Percentiles rank a stretch among this genome's conserved stretches.
Conservation (phyloP, 2,329 filamentous ascomycete genomes). For the Claviceps digitariae region DNA sequence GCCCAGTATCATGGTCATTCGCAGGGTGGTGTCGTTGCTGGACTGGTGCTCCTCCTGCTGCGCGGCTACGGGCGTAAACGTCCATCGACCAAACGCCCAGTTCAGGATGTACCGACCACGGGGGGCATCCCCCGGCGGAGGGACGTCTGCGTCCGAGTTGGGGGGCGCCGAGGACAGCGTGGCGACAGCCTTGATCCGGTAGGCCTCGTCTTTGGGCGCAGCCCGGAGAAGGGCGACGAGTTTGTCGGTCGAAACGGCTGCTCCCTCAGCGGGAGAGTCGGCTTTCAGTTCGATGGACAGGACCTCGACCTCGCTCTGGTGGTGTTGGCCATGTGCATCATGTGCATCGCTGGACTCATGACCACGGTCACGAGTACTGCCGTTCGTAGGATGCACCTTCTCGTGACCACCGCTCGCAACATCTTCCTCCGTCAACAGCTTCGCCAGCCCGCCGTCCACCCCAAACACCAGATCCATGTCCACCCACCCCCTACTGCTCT, state of each 20-base stretch:
- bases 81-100: slow-evolving; percentile 97
- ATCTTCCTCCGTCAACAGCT: slow-evolving; percentile 31
- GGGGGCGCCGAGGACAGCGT: slow-evolving; percentile 31
- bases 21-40: slow-evolving; percentile 40
- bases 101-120: slow-evolving; percentile 70
- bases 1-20: slow-evolving; percentile 65
- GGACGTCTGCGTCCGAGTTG: slow-evolving; percentile 37
- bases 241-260: slow-evolving; percentile 41
- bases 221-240: slow-evolving; percentile 53
- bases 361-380: slow-evolving; percentile 17
- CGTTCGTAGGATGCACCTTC: slow-evolving; percentile 10
- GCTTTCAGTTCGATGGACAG: slow-evolving; percentile 60
- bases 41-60: slow-evolving; percentile 37
- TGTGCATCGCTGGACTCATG: background rate
- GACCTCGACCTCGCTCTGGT: slow-evolving; percentile 87
- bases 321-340: slow-evolving; percentile 14
- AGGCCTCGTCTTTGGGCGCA: slow-evolving; percentile 85
- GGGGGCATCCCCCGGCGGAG: slow-evolving; percentile 19
- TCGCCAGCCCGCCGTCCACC: slow-evolving; percentile 67
- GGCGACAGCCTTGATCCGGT: slow-evolving; percentile 73
- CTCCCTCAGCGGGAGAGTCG: slow-evolving; percentile 17
- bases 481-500: slow-evolving; percentile 70
- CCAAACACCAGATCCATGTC: slow-evolving; percentile 72
- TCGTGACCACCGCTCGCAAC: slow-evolving; percentile 12
- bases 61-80: slow-evolving; percentile 50